These are phyloP conservation scores for Capronia epimyces DNA, from an alignment of 2,329 filamentous ascomycete genomes.

Conservation along the genomic window DNA sequence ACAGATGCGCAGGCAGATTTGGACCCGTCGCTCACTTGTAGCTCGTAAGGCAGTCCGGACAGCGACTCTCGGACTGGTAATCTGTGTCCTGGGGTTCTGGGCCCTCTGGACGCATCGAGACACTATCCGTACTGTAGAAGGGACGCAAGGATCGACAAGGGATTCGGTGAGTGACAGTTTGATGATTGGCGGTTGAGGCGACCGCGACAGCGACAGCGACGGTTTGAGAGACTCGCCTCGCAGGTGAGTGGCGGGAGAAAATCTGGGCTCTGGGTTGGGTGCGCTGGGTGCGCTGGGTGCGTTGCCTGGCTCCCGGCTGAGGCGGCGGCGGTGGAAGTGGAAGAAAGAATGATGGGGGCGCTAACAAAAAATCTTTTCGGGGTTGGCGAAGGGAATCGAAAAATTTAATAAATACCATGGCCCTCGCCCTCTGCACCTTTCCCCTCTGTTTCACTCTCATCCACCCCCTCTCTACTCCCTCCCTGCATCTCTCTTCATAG, in stretches of 20 bases:
- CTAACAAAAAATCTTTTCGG: conserved; percentile 3
- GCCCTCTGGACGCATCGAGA: conserved; percentile 4
- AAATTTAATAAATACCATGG: conserved; percentile 13
- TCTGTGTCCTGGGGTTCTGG: neutral
- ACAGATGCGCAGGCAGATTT: neutral
- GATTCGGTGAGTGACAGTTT: neutral
- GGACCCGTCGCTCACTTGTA: neutral
- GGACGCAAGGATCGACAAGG: neutral
- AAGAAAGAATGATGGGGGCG: neutral
- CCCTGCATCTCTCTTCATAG: conserved; percentile 22
- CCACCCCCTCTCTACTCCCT: conserved; percentile 9
- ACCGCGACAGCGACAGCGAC: neutral
- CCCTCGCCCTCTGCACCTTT: conserved; percentile 7
- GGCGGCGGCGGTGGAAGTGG: neutral
- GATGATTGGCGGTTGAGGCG: conserved; percentile 1
- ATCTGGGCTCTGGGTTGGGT: neutral
- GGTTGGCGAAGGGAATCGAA: neutral
- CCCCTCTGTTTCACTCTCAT: conserved; percentile 11
- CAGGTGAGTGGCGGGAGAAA: neutral
- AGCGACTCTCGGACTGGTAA: too few species aligned
- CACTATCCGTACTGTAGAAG: conserved; percentile 4
- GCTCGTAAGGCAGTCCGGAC: too few species aligned
- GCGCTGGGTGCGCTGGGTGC: neutral
- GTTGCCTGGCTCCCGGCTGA: neutral
- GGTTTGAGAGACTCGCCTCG: neutral